These are phyloP conservation scores for Leucocoprinus leucothites DNA, from an alignment of 768 basidiomycete species.

Conservation along the genomic window DNA sequence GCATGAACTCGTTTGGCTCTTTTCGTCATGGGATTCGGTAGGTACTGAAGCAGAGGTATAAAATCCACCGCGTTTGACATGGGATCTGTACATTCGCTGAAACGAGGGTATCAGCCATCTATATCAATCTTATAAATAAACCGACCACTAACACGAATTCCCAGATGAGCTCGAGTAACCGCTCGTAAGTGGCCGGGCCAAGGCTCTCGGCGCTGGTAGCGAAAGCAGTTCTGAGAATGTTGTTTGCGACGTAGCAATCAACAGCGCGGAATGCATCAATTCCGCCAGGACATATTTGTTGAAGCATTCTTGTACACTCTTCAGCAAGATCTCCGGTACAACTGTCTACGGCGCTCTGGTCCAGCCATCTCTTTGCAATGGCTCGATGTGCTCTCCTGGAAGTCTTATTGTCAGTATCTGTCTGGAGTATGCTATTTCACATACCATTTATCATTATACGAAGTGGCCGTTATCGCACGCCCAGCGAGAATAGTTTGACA, in stretches of 20 bases:
- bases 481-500: constrained; percentile 40
- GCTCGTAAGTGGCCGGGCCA: constrained; percentile 27
- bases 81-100: constrained; percentile 40
- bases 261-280: constrained; percentile 37
- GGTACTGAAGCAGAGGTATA: constrained; percentile 34
- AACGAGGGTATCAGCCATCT: too few species aligned
- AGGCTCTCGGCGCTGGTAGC: constrained; percentile 34
- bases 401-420: background rate
- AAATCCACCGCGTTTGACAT: constrained; percentile 45
- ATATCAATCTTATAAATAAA: too few species aligned
- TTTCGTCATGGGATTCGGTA: constrained; percentile 34
- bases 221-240: constrained; percentile 43
- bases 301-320: constrained; percentile 28
- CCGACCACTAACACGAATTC: constrained; percentile 40
- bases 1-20: constrained; percentile 38
- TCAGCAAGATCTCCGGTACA: constrained; percentile 35
- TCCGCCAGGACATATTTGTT: constrained; percentile 26
- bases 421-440: background rate
- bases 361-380: constrained; percentile 32
- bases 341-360: constrained; percentile 28
- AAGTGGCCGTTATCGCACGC: constrained; percentile 41
- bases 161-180: constrained; percentile 28
- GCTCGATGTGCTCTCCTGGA: constrained; percentile 39
- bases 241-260: constrained; percentile 39
- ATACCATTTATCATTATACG: constrained; percentile 41